Evolutionary conservation across 2,329 filamentous ascomycete species (phyloP), one percentile per base, ranked within the genome.

Genomic region (Talaromyces islandicus): DNA sequence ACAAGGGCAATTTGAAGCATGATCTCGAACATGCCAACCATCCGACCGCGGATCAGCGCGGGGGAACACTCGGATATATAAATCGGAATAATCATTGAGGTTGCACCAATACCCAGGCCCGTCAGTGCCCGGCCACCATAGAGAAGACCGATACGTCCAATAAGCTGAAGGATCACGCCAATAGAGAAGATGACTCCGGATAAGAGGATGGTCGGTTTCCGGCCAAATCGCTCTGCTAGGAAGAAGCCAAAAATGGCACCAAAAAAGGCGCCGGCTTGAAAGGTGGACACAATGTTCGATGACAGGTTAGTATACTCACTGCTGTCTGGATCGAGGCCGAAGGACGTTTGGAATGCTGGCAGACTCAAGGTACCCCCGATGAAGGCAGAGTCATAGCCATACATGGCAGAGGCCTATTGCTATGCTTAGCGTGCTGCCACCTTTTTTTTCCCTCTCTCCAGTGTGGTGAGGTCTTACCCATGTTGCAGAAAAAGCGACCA

Each of bases 171-270:
- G 57, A 88, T 70, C 57, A 87, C 85, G 50, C 88, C 88, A 10
- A 86, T 59, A 25, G 82, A 79, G 29, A 86, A 84, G 43, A 89
- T 68, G 1, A 81, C 41, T 29, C 86, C 85, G 6, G 83, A 80
- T 12, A 76, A 70, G 27, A 89, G 78, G 27, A 91, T 77, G 29
- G 79, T 78, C 17, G 64, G 67, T 54, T 82, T 81, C 54, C 87
- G 81, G n/a, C 87, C 87, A 65, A 74, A 83, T 64, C 69, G 68
- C 60, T 80, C 78, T 3, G 77, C 75, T 5, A 84, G 77, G 70
- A 89, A 88, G 63, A 85, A 88, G 56, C 87, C 86, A 51, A 82
- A 86, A 72, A 89, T 56, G n/a, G 58, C 53, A 21, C 58, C 58
- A n/a, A 60, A 60, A 9, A 60, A 60, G 6, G 53, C 53, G 14